These are phyloP conservation scores for Elymus sibiricus DNA, from an alignment of 176 grass and related monocot genomes.

Conservation along the genomic window DNA sequence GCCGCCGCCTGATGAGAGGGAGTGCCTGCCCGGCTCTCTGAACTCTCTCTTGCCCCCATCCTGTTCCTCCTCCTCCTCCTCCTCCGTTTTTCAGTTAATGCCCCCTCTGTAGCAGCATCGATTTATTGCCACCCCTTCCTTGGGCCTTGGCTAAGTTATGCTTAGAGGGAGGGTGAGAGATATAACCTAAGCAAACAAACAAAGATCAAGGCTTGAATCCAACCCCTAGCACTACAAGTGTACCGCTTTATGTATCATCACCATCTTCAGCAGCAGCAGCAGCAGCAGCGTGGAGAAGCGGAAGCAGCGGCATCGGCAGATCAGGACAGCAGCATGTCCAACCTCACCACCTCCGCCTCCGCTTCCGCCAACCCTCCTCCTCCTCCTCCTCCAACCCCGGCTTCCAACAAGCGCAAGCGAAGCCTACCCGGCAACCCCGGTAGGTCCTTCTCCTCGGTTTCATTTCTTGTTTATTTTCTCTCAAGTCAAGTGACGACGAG, in stretches of 20 bases:
- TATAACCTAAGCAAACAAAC: not conserved
- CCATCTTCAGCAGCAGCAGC: slow-evolving; percentile 9
- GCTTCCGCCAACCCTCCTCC: not conserved
- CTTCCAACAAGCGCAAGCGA: slow-evolving; percentile 72
- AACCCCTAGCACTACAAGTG: not conserved
- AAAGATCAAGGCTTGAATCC: slow-evolving; percentile 4
- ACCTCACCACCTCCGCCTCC: slow-evolving; percentile 44
- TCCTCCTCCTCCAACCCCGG: slow-evolving; percentile 8
- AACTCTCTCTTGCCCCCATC: slow-evolving; percentile 5
- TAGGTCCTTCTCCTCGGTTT: not conserved
- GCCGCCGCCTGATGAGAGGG: not conserved
- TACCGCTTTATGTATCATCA: slow-evolving; percentile 20
- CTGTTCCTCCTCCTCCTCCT: not conserved
- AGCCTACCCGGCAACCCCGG: slow-evolving; percentile 92
- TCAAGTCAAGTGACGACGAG: not conserved
- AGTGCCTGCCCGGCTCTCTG: not conserved
- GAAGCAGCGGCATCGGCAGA: not conserved
- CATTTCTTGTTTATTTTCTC: not conserved
- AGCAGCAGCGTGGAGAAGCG: slow-evolving; percentile 5
- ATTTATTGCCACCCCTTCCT: slow-evolving; percentile 9
- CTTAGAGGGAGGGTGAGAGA: not conserved
- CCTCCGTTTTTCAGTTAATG: slow-evolving; percentile 29
- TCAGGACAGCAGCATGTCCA: slow-evolving; percentile 53
- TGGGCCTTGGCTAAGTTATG: not conserved
- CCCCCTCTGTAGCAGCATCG: not conserved